These are phyloP conservation scores for Mycena alexandri DNA, from an alignment of 768 basidiomycete species.

Conservation along the genomic window DNA sequence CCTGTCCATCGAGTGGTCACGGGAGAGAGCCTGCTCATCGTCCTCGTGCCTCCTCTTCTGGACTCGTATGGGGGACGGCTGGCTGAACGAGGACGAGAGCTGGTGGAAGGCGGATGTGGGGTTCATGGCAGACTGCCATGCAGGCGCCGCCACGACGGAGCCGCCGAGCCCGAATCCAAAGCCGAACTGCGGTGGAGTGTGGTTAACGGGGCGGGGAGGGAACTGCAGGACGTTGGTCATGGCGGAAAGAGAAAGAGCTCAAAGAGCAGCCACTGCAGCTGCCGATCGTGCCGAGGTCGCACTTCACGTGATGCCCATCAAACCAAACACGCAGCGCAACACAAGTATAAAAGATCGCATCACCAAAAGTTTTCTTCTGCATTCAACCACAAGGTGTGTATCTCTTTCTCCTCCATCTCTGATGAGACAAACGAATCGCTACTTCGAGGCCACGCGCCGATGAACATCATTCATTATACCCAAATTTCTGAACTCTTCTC, in stretches of 20 bases:
- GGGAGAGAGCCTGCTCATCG: conserved; percentile 62
- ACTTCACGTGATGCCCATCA: too few species aligned
- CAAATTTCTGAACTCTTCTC: conserved; percentile 84
- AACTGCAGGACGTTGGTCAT: conserved; percentile 36
- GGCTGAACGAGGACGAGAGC: conserved; percentile 63
- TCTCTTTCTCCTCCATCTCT: conserved; percentile 45
- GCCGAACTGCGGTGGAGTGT: conserved; percentile 70
- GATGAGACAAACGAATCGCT: conserved; percentile 89
- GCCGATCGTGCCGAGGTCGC: too few species aligned
- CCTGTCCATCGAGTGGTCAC: conserved; percentile 85
- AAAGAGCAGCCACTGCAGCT: too few species aligned
- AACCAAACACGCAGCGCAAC: too few species aligned
- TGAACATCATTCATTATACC: conserved; percentile 84
- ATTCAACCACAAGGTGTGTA: conserved; percentile 49
- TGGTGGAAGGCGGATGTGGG: conserved; percentile 69
- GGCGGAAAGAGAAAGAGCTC: conserved; percentile 34
- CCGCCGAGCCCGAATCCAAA: conserved; percentile 78
- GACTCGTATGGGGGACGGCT: conserved; percentile 54
- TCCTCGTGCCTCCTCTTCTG: conserved; percentile 82
- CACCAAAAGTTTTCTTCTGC: too few species aligned
- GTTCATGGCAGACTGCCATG: conserved; percentile 61
- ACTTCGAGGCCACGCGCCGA: conserved; percentile 82
- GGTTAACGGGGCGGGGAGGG: conserved; percentile 42
- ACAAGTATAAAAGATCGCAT: neutral
- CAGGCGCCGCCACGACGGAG: conserved; percentile 56